Conservation (phyloP, 2,329 filamentous ascomycete genomes). For the Dactylellina parvicollis region DNA sequence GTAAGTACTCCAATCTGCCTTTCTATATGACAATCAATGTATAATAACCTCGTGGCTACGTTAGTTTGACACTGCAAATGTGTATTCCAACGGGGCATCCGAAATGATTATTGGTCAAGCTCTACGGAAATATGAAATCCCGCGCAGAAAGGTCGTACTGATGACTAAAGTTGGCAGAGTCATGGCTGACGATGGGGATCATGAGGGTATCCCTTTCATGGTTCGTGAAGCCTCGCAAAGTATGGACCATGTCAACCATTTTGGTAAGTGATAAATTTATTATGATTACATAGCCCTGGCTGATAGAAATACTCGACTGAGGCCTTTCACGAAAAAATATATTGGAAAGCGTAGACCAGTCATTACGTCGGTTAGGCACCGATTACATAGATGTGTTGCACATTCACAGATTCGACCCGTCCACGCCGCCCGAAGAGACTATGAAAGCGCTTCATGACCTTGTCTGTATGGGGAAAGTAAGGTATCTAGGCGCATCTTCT, state of each 20-base stretch:
- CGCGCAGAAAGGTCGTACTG: slow-evolving; percentile 72
- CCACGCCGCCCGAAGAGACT: slow-evolving; percentile 69
- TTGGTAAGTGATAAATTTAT: slow-evolving; percentile 3
- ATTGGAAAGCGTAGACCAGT: slow-evolving; percentile 72
- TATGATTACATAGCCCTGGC: too few relatives aligned
- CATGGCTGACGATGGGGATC: slow-evolving; percentile 60
- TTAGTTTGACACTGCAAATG: slow-evolving; percentile 62
- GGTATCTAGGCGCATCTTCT: slow-evolving; percentile 66
- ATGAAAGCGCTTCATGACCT: slow-evolving; percentile 71
- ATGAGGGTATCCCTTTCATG: slow-evolving; percentile 16
- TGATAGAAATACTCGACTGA: too few relatives aligned
- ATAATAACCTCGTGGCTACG: background rate
- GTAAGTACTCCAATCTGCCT: background rate
- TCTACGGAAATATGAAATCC: slow-evolving; percentile 72
- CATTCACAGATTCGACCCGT: slow-evolving; percentile 70
- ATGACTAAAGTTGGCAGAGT: slow-evolving; percentile 72
- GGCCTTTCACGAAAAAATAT: slow-evolving; percentile 73
- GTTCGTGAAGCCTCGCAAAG: slow-evolving; percentile 61
- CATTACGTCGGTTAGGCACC: slow-evolving; percentile 67
- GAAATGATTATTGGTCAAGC: slow-evolving; percentile 75
- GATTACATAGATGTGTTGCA: slow-evolving; percentile 71
- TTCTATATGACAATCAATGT: background rate
- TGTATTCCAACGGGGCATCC: slow-evolving; percentile 71
- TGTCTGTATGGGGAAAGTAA: slow-evolving; percentile 67
- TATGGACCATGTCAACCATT: slow-evolving; percentile 13